These are phyloP conservation scores for Pythium aquatile DNA, from an alignment of 352 stramenopile species.

Conservation along the genomic window DNA sequence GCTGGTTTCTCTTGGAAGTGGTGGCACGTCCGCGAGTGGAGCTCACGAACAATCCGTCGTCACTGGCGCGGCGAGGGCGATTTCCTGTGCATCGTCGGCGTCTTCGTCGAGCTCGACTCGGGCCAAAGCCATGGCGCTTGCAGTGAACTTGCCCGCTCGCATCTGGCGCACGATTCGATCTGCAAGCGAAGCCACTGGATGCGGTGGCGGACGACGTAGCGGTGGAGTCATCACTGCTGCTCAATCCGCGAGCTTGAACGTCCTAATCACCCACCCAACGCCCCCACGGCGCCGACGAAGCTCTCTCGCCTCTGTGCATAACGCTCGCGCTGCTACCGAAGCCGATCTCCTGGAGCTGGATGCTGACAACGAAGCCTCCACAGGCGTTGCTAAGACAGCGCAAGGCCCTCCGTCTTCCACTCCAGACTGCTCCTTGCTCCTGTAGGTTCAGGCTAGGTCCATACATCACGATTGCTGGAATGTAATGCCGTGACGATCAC, in stretches of 20 bases:
- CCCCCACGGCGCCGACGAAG: neutral
- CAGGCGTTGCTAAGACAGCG: neutral
- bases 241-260: neutral
- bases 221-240: neutral
- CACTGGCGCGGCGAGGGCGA: neutral
- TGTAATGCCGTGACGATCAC: slow-evolving; percentile 29
- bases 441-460: neutral
- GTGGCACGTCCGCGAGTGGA: neutral
- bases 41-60: neutral
- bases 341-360: slow-evolving; percentile 21
- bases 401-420: neutral
- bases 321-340: slow-evolving; percentile 1
- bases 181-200: neutral
- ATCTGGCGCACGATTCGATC: slow-evolving; percentile 26
- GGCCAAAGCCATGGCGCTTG: slow-evolving; percentile 23
- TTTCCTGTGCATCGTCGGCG: neutral
- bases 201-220: neutral
- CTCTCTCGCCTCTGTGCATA: neutral
- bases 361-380: neutral
- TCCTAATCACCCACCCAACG: neutral
- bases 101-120: neutral
- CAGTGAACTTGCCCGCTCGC: slow-evolving; percentile 23
- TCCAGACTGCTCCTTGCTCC: neutral
- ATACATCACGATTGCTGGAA: slow-evolving; percentile 22
- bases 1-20: slow-evolving; percentile 13